Base-by-base conservation (phyloP, 2,329 filamentous ascomycete genomes). In the Thelonectria blattea region DNA sequence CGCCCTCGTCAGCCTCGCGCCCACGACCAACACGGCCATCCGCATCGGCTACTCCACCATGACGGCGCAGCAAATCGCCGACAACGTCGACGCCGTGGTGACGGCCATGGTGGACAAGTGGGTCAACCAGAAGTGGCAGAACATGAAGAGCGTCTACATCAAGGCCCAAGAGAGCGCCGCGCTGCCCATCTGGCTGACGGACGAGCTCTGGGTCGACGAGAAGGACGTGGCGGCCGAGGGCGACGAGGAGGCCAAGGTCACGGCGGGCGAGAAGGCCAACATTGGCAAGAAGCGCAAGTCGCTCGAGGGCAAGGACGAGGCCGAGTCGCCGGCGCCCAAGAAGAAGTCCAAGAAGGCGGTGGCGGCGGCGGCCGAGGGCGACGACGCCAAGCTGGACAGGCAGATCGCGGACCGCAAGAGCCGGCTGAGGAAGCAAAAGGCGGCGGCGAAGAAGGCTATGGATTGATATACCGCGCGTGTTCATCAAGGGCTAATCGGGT, bases 141-240 rank as follows among this genome's bases (percentile, higher is more conserved):
- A 94, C 75, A 85, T 98, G 65, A 89, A 89, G 76, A 86, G 87
- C 64, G 80, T 99, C 63, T 93, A 96, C 76, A 84, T 99, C 81
- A 99, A 98, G 84, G 92, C 92, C 3, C 90, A 92, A 27, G 88
- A 91, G 72, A 97, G 94, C 5, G 90, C 89, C 62, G 91, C 94
- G 9, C 83, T 99, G 72, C 95, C 95, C n/a, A 88, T 99, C 73
- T 99, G 93, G 91, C 80, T 97, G 73, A 91, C 94, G 5, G 90
- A 93, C 68, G 93, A 97, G 82, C 83, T 99, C 65, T 99, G 95
- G 93, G 78, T 89, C 15, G 91, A 95, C 66, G 86, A 89, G 61
- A 84, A 87, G 62, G 88, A 92, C 63, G 86, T 90, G 72, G 87
- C 97, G 7, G 80, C 95, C 37, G 79, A 83, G 65, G 22, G 22